Base-by-base conservation (phyloP, 1,284 basidiomycete species). In the Sanghuangporus sanghuang region DNA sequence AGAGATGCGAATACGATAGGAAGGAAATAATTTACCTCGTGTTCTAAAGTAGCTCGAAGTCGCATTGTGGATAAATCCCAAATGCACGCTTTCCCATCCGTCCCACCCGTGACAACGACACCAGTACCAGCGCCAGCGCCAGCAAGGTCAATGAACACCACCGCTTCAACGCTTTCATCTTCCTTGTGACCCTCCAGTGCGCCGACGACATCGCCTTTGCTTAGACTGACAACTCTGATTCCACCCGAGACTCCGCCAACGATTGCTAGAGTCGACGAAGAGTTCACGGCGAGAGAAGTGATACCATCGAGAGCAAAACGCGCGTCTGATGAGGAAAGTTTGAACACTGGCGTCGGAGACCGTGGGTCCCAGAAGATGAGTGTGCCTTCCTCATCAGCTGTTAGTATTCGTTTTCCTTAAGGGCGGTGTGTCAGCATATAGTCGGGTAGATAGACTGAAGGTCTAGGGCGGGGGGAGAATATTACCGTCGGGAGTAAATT, bases 321-420 rank as follows among this genome's bases (percentile, higher is more conserved):
- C n/a, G 84, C 86, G 70, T 95, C 88, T 35, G 82, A 74, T 1
- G 85, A 70, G 21, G 84, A 84, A 57, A 98, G 84, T 76, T 95
- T 95, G 79, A 92, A 91, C 16, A 95, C 68, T 0, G 95, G 91
- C 0, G 83, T 79, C 0, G 90, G 79, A 1, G 83, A 87, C 49
- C 91, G 87, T 0, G 95, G 95, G 72, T 98, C 95, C 95, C 95
- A 99, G 71, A 91, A 86, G 66, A 97, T 90, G 57, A 98, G 81
- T 1, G 81, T 85, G 21, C 93, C 93, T 67, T 95, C 92, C 44
- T 85, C 87, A 68, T 93, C 92, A 6, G 92, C 92, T 6, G 95
- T 95, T 40, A 98, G 78, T 64, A 98, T 90, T 64, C 89, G 84
- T 78, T 95, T 95, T 66, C 94, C 93, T 90, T 65, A n/a, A 14